These are phyloP conservation scores for Smittium culicis DNA, from an alignment of 371 early-diverging fungal genomes.

Conservation along the genomic window DNA sequence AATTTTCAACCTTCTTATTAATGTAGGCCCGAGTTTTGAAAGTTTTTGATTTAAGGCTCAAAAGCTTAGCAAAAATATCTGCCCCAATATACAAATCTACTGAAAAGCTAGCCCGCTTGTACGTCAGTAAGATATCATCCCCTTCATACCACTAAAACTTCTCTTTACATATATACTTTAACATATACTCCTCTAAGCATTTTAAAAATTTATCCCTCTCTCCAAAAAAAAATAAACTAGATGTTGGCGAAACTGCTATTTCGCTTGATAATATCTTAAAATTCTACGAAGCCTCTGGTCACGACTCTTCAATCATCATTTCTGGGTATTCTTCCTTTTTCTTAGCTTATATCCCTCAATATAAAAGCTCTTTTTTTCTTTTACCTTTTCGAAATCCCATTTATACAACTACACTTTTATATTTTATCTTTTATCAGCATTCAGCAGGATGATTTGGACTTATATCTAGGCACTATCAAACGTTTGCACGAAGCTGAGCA, in stretches of 20 bases:
- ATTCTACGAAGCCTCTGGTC: conserved; percentile 59
- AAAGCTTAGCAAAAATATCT: conserved; percentile 61
- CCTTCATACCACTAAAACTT: not conserved
- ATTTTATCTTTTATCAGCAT: conserved; percentile 25
- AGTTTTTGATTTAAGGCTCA: conserved; percentile 69
- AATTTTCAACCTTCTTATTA: conserved; percentile 1
- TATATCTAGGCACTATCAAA: conserved; percentile 40
- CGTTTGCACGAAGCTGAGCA: conserved; percentile 42
- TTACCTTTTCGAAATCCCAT: not conserved
- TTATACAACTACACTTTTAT: no score
- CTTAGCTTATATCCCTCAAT: not conserved
- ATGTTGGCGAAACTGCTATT: conserved; percentile 54
- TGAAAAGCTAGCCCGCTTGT: conserved; percentile 58
- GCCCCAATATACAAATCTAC: conserved; percentile 74
- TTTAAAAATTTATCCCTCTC: not conserved
- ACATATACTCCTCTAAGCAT: not conserved
- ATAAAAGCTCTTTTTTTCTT: not conserved
- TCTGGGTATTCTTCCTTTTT: conserved; percentile 28
- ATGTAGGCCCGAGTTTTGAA: conserved; percentile 48
- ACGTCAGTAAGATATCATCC: conserved; percentile 43
- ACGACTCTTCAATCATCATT: conserved; percentile 53
- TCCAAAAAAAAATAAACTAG: not conserved
- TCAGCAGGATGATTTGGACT: conserved; percentile 33
- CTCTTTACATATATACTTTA: not conserved
- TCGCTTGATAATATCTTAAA: conserved; percentile 56